phyloP scores from a whole-genome alignment of 2,329 filamentous ascomycete genomes.

The Pleurostoma richardsiae region DNA sequence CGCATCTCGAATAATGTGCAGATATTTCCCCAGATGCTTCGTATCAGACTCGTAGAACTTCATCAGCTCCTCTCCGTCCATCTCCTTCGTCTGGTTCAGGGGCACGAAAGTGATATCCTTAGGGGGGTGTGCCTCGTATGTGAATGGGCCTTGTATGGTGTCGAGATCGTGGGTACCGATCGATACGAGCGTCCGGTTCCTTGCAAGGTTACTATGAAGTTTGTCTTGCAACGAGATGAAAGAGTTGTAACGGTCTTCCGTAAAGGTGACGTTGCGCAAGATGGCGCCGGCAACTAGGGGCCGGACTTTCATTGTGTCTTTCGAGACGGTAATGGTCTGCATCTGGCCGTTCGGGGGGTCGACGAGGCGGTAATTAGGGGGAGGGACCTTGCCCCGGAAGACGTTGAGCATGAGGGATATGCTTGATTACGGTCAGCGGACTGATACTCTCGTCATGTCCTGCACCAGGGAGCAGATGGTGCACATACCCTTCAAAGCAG shows the following conservation, averaged over 20 bases:
- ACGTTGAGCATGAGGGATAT: constrained; percentile 95
- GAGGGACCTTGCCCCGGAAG: constrained; percentile 71
- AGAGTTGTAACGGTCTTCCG: constrained; percentile 84
- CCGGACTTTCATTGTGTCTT: constrained; percentile 71
- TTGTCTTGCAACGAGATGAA: constrained; percentile 99
- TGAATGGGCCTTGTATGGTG: constrained; percentile 89
- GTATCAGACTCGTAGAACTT: constrained; percentile 84
- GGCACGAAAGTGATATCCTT: constrained; percentile 87
- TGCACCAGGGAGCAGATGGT: no score
- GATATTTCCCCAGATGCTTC: constrained; percentile 80
- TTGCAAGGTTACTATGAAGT: constrained; percentile 90
- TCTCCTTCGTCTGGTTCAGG: constrained; percentile 84
- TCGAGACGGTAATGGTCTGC: constrained; percentile 74
- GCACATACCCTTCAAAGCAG: constrained; percentile 68
- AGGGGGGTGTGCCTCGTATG: constrained; percentile 89
- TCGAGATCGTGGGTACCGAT: constrained; percentile 97
- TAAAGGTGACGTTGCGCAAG: constrained; percentile 86
- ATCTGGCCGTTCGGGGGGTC: constrained; percentile 68
- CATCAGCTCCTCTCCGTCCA: constrained; percentile 89
- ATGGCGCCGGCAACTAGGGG: constrained; percentile 88
- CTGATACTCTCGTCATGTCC: no score
- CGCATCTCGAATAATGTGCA: constrained; percentile 91
- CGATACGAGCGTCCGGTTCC: constrained; percentile 88
- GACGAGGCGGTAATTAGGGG: constrained; percentile 76
- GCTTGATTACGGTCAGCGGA: constrained; percentile 22